Evolutionary conservation across 305 asterid species (phyloP).

Genomic region (Rubia tinctorum): DNA sequence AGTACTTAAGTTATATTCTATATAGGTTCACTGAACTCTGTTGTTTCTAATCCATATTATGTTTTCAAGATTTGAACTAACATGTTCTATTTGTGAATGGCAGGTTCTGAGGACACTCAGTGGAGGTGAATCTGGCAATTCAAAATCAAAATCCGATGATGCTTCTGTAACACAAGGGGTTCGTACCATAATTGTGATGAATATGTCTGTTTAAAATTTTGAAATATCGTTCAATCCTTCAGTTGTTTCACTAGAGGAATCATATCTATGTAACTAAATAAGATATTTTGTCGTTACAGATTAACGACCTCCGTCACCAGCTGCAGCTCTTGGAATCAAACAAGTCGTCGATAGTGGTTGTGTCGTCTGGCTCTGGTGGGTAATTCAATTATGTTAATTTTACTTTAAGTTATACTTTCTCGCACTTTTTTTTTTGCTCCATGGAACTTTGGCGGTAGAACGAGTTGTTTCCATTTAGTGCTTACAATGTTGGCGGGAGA

Average conservation of each 20-base stretch:
- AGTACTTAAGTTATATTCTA: background rate
- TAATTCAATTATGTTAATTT: conserved; percentile 17
- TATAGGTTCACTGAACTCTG: background rate
- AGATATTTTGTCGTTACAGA: conserved; percentile 42
- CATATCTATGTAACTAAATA: background rate
- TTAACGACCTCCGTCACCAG: conserved; percentile 76
- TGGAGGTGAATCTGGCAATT: conserved; percentile 46
- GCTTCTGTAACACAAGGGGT: conserved; percentile 89
- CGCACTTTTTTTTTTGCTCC: background rate
- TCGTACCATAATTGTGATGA: conserved; percentile 6
- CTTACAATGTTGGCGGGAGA: background rate
- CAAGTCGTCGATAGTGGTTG: conserved; percentile 68
- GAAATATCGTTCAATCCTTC: no score
- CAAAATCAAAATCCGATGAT: no score
- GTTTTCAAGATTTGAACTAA: conserved; percentile 2
- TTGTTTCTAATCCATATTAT: background rate
- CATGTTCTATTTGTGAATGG: conserved; percentile 14
- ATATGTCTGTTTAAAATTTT: no score
- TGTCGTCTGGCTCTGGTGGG: conserved; percentile 75
- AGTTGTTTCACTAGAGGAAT: background rate
- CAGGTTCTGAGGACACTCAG: conserved; percentile 46
- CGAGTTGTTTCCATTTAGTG: background rate
- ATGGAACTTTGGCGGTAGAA: background rate
- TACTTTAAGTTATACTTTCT: conserved; percentile 1
- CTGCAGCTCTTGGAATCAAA: conserved; percentile 66